Base-by-base conservation (phyloP, 164 flowering plant genomes). In the Vitis rupestris region DNA sequence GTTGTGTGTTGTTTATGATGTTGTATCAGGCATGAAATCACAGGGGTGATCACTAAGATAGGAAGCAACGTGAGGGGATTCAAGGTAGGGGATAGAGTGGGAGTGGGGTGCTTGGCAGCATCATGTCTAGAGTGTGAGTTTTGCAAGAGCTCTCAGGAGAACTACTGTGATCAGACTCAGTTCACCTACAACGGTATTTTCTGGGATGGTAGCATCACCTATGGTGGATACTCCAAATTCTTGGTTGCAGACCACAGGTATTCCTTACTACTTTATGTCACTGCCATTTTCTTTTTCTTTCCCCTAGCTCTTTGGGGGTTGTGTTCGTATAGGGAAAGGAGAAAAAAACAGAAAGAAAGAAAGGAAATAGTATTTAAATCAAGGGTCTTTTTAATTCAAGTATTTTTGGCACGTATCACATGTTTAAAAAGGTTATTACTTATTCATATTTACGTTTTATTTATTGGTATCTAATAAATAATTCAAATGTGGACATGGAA, bases 121-220 rank as follows among this genome's bases (percentile, higher is more conserved):
- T 67, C 89, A 0, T 90, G 92, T 73, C 75, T 83, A 62, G 69
- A 84, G 4, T 90, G 96, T 52, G 91, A 90, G 52, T 78, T 70
- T 66, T 90, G 93, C 80, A 70, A 73, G 17, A 61, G 59, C 29
- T 72, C 74, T 0, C 79, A 81, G 63, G 96, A 90, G 68, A 83
- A 90, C 23, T 90, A 87, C 81, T 90, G 96, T 53, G 84, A 82
- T 17, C 49, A 85, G 57, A 14, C 79, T 1, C 85, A 84, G 71
- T 75, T 82, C 27, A 73, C 85, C 7, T 86, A 83, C 74, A 85
- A 85, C 66, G 92, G 91, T 68, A 70, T 88, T 15, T 92, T 85
- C 81, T 85, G 89, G 90, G 98, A 92, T 66, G 96, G 94, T 7
- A 86, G 83, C 80, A 81, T 86, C 73, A 92, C 98, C 50, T 87